A percentile compares a stretch with the other conserved stretches of the same genome.
These are phyloP conservation scores for Cochlearia excelsa DNA, from an alignment of 345 rosid species.

Conservation along the genomic window DNA sequence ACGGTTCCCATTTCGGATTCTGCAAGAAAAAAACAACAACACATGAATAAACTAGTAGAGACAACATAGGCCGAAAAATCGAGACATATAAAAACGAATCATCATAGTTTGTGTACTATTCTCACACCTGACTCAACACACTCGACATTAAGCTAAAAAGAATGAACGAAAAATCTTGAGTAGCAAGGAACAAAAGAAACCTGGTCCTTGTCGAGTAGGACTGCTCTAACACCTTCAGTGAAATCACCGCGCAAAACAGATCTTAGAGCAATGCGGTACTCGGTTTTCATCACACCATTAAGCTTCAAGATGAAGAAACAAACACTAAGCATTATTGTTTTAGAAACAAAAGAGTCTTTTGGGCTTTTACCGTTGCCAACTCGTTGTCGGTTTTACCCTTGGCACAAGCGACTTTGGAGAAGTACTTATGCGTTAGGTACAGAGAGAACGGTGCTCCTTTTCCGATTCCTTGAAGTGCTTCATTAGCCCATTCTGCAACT, in stretches of 20 bases:
- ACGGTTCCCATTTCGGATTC: conserved; percentile 87
- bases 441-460: conserved; percentile 97
- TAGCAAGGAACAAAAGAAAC: conserved; percentile 34
- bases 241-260: conserved; percentile 70
- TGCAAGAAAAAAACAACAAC: conserved; percentile 37
- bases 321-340: neutral
- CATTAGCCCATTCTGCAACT: conserved; percentile 84
- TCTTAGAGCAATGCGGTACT: conserved; percentile 78
- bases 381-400: conserved; percentile 50
- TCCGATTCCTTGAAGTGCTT: conserved; percentile 74
- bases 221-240: conserved; percentile 91
- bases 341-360: conserved; percentile 5
- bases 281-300: conserved; percentile 77
- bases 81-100: neutral
- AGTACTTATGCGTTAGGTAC: conserved; percentile 60
- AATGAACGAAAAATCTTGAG: neutral
- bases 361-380: conserved; percentile 57
- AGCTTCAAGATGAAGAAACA: conserved; percentile 42
- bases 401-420: conserved; percentile 72
- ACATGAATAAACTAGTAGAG: conserved; percentile 12
- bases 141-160: neutral
- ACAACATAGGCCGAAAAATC: neutral
- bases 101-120: neutral
- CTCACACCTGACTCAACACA: neutral
- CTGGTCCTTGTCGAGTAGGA: conserved; percentile 94